These are phyloP conservation scores for Arbutus unedo DNA, from an alignment of 148 eudicot genomes.

Conservation along the genomic window DNA sequence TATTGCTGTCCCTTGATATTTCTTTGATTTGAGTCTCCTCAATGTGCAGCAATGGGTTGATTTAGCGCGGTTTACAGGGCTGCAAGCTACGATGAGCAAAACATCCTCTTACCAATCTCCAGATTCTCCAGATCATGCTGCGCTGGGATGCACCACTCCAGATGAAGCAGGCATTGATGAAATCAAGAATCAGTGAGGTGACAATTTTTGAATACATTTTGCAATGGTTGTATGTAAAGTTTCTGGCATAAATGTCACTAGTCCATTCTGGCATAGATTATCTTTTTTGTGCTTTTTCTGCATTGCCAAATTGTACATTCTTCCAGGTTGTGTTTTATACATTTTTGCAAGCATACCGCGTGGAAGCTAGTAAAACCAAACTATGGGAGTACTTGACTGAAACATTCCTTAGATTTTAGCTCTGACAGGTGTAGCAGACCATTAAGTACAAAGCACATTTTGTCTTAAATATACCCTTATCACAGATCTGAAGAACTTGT, in stretches of 20 bases:
- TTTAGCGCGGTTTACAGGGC: conserved; percentile 82
- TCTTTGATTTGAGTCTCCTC: conserved; percentile 3
- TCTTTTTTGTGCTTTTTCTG: not conserved
- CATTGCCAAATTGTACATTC: conserved; percentile 5
- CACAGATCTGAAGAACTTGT: not conserved
- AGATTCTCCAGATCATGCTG: conserved; percentile 41
- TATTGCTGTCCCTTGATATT: conserved; percentile 5
- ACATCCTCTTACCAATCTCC: conserved; percentile 27
- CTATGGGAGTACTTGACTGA: not conserved
- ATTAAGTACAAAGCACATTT: not conserved
- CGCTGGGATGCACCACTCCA: conserved; percentile 43
- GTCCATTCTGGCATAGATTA: not conserved
- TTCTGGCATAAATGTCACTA: not conserved
- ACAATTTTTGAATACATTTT: not conserved
- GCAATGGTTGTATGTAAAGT: conserved; percentile 3
- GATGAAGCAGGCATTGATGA: conserved; percentile 67
- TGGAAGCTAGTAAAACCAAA: not conserved
- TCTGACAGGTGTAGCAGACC: not conserved
- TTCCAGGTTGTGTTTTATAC: not conserved
- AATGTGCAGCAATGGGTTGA: conserved; percentile 96
- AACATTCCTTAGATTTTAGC: not conserved
- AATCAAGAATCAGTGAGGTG: conserved; percentile 42
- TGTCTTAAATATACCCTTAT: not conserved
- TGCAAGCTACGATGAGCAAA: conserved; percentile 60
- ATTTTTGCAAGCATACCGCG: not conserved